phyloP scores from a whole-genome alignment of 345 rosid species.

The Adansonia digitata region DNA sequence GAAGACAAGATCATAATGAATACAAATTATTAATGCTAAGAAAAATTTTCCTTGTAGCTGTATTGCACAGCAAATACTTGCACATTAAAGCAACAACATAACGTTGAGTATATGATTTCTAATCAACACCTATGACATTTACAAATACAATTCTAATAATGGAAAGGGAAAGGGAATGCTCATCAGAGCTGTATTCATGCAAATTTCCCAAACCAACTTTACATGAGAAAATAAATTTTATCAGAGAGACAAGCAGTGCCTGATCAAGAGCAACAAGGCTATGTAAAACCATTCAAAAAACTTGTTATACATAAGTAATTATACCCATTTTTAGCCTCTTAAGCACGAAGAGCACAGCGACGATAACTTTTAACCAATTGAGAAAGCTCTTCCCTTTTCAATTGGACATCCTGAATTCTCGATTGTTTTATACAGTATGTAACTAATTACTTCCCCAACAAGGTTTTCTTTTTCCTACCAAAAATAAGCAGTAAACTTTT shows the following conservation, averaged over 20 bases:
- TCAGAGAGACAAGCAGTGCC: background rate
- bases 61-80: too few relatives aligned
- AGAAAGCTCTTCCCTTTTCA: conserved; percentile 81
- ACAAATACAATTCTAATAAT: background rate
- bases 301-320: background rate
- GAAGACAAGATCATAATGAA: too few relatives aligned
- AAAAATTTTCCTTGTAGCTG: too few relatives aligned
- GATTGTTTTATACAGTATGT: conserved; percentile 67
- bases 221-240: background rate
- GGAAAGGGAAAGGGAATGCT: background rate
- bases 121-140: background rate
- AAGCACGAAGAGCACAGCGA: conserved; percentile 58
- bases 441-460: conserved; percentile 87
- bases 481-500: background rate
- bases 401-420: conserved; percentile 79
- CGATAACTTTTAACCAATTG: conserved; percentile 74
- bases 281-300: background rate
- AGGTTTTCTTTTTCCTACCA: too few relatives aligned
- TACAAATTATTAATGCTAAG: too few relatives aligned
- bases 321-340: conserved; percentile 66
- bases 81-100: too few relatives aligned
- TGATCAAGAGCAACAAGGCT: background rate
- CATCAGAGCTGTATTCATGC: background rate
- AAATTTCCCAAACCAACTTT: background rate
- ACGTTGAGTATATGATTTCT: background rate